Percentiles rank a stretch among this genome's conserved stretches.
Evolutionary conservation across 75 land plant species (phyloP).

Genomic region (Cryptomeria japonica): DNA sequence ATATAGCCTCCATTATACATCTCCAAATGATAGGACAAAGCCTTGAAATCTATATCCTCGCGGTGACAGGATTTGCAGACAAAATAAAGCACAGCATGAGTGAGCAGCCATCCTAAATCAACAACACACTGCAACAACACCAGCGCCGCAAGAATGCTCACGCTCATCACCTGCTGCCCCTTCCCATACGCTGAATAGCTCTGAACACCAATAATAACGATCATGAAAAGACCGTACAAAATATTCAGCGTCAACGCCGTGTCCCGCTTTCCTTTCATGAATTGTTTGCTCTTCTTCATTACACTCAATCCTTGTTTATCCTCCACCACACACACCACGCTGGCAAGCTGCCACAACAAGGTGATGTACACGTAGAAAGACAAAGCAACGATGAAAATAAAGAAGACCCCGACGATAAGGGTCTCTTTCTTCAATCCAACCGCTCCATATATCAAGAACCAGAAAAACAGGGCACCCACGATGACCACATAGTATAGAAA

Average conservation of each 20-base stretch:
- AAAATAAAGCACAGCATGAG: conserved; percentile 77
- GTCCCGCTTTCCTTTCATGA: conserved; percentile 67
- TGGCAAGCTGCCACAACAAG: conserved; percentile 72
- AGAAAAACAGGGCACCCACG: conserved; percentile 14
- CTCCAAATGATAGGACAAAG: conserved; percentile 73
- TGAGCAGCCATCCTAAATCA: conserved; percentile 47
- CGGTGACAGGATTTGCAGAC: conserved; percentile 80
- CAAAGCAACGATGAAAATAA: conserved; percentile 23
- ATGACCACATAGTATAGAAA: neutral
- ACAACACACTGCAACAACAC: conserved; percentile 17
- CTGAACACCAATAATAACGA: neutral
- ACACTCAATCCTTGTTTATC: conserved; percentile 59
- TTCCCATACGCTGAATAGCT: conserved; percentile 11
- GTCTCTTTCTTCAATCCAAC: too few species aligned
- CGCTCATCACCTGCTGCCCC: neutral
- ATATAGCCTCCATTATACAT: conserved; percentile 79
- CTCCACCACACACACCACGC: conserved; percentile 83
- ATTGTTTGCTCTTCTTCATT: conserved; percentile 50
- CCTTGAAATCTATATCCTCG: conserved; percentile 67
- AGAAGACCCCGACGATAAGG: neutral
- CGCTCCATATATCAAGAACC: conserved; percentile 11
- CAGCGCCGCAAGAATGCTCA: neutral
- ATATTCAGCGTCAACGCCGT: conserved; percentile 26
- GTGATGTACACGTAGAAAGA: conserved; percentile 42
- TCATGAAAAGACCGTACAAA: conserved; percentile 14